phyloP scores from a whole-genome alignment of 148 eudicot species.

The Salicornia ramosissima region DNA sequence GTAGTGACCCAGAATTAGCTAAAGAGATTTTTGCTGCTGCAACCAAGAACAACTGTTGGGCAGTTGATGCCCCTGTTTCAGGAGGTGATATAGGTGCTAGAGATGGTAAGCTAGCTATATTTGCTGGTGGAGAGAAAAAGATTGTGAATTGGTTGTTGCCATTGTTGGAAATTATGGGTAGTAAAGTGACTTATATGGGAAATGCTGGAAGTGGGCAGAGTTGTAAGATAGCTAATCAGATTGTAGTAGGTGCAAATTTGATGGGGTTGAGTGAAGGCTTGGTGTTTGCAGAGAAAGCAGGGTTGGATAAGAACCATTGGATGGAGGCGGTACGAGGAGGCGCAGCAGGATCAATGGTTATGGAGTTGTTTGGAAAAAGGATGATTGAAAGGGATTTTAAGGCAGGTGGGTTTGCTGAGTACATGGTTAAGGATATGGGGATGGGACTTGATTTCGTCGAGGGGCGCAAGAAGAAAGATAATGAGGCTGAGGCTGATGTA shows the following conservation, averaged over 20 bases:
- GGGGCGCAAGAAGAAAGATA: slow-evolving; percentile 13
- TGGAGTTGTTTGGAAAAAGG: slow-evolving; percentile 81
- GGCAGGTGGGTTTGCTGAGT: slow-evolving; percentile 86
- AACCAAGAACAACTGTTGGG: slow-evolving; percentile 34
- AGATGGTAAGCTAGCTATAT: slow-evolving; percentile 60
- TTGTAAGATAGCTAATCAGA: slow-evolving; percentile 86
- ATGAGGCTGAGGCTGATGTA: slow-evolving; percentile 30
- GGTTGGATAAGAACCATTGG: slow-evolving; percentile 50
- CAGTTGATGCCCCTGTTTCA: slow-evolving; percentile 84
- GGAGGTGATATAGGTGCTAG: slow-evolving; percentile 85
- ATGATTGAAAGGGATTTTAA: slow-evolving; percentile 66
- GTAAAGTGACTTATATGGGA: slow-evolving; percentile 54
- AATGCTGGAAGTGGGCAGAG: slow-evolving; percentile 62
- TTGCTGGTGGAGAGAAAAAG: slow-evolving; percentile 56
- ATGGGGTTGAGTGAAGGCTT: slow-evolving; percentile 83
- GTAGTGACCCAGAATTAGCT: slow-evolving; percentile 53
- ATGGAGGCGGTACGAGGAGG: slow-evolving; percentile 71
- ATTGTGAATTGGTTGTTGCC: slow-evolving; percentile 63
- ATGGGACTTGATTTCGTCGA: slow-evolving; percentile 71
- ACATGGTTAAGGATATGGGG: slow-evolving; percentile 93
- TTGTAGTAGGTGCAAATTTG: slow-evolving; percentile 65
- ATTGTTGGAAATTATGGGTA: slow-evolving; percentile 55
- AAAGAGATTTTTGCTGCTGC: slow-evolving; percentile 34
- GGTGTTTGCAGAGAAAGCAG: slow-evolving; percentile 64
- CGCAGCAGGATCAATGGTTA: slow-evolving; percentile 66